Base-by-base conservation (phyloP, 1,284 basidiomycete genomes). In the Neolentinus lepideus region DNA sequence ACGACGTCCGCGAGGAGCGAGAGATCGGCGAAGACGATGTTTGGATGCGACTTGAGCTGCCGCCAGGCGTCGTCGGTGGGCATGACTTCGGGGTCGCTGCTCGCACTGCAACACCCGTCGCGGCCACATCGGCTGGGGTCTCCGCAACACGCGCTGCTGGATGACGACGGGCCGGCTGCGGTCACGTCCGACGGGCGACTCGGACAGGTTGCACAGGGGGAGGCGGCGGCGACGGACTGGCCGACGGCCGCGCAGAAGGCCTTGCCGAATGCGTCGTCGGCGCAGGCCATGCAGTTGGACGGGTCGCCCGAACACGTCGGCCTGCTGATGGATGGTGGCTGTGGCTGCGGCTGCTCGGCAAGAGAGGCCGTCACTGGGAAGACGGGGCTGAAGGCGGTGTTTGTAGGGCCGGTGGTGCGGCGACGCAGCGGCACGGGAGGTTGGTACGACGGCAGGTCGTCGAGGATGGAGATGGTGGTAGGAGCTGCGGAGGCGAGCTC, bases 1-100 rank as follows among this genome's bases (percentile, higher is more conserved):
- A 95, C 92, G 29, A 95, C 92, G 59, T 94, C 91, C 1, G 92
- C 92, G 48, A 95, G 79, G 36, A 94, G 75, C 0, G 84, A 74
- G 50, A 95, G 75, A 66, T 93, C 90, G 12, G 90, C 81, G 66
- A 92, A 94, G 46, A 83, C 80, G 54, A 89, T 84, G 61, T 94
- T 94, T 1, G 92, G 92, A 71, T 95, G 92, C 2, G 86, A 85
- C 72, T 94, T 94, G 61, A 95, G 75, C 60, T 86, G 84, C 54
- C 80, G 84, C 92, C 92, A 95, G 3, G 91, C 92, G 58, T 88
- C 83, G 65, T 90, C 86, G 47, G 87, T 89, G 19, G 90, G 81
- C 53, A 95, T 89, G 9, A 81, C 58, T 4, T 62, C 27, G 69
- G 68, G 24, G 22, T 31, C 31, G 26, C 35, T 33, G n/a, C 21